A percentile compares a stretch with the other conserved stretches of the same genome.
These are phyloP conservation scores for Aristolochia fimbriata DNA, from an alignment of 164 flowering plant genomes.

Conservation along the genomic window DNA sequence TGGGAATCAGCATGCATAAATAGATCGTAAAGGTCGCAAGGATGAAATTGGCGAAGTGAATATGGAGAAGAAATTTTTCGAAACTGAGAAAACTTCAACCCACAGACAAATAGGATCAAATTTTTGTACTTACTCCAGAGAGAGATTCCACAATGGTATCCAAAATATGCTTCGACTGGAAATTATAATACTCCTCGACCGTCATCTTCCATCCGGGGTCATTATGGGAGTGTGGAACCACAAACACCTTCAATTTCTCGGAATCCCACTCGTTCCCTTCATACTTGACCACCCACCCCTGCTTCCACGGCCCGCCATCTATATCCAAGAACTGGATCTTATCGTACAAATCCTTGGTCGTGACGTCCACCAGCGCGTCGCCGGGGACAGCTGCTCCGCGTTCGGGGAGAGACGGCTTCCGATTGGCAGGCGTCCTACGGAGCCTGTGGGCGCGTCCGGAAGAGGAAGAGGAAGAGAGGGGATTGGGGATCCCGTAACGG, in stretches of 20 bases:
- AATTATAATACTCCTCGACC: constrained; percentile 85
- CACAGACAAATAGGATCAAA: not conserved
- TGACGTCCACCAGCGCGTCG: constrained; percentile 55
- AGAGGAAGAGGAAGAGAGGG: constrained; percentile 37
- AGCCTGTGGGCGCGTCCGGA: constrained; percentile 12
- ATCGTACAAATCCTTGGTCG: constrained; percentile 85
- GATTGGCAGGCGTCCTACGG: constrained; percentile 11
- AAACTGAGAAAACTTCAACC: not conserved
- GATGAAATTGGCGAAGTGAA: not conserved
- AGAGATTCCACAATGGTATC: constrained; percentile 84
- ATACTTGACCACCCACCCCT: constrained; percentile 80
- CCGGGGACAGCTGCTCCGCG: not conserved
- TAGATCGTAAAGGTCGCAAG: not conserved
- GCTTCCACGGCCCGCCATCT: constrained; percentile 95
- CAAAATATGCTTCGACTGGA: constrained; percentile 67
- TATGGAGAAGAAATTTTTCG: not conserved
- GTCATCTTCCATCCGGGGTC: constrained; percentile 99
- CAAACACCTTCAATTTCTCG: constrained; percentile 88
- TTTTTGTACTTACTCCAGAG: constrained; percentile 41
- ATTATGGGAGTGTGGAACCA: constrained; percentile 99
- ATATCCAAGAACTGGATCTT: constrained; percentile 70
- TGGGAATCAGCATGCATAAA: too few relatives aligned
- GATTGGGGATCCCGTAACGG: constrained; percentile 47
- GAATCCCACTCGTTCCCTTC: constrained; percentile 78
- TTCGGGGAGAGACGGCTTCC: constrained; percentile 17